Evolutionary conservation across 257 asterid species (phyloP).

Genomic region (Coffea canephora): DNA sequence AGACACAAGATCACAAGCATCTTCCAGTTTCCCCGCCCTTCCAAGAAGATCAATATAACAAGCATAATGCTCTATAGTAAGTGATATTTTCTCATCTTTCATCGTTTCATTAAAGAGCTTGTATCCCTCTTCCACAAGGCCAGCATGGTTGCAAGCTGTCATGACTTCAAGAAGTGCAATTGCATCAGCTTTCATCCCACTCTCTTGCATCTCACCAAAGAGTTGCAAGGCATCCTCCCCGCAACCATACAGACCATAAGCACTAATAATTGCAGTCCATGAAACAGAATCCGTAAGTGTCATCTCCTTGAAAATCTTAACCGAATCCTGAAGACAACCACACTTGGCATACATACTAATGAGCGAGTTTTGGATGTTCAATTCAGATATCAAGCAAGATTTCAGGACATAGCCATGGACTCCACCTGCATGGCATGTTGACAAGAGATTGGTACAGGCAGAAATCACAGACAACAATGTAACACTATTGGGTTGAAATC

Average conservation of each 20-base stretch:
- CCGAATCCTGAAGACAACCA: slow-evolving; percentile 50
- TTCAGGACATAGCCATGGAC: slow-evolving; percentile 52
- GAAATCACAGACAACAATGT: slow-evolving; percentile 59
- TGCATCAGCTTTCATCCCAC: slow-evolving; percentile 47
- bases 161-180: slow-evolving; percentile 51
- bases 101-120: slow-evolving; percentile 37
- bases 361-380: slow-evolving; percentile 58
- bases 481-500: slow-evolving; percentile 48
- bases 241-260: slow-evolving; percentile 53
- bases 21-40: slow-evolving; percentile 62
- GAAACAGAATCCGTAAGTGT: slow-evolving; percentile 49
- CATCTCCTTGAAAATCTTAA: slow-evolving; percentile 50
- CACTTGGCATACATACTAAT: slow-evolving; percentile 70
- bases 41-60: slow-evolving; percentile 70
- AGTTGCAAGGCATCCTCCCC: slow-evolving; percentile 52
- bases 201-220: slow-evolving; percentile 46
- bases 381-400: slow-evolving; percentile 36
- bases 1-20: slow-evolving; percentile 44
- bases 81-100: slow-evolving; percentile 23
- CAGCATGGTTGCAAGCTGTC: slow-evolving; percentile 59
- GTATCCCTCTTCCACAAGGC: slow-evolving; percentile 58
- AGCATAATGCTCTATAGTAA: slow-evolving; percentile 56
- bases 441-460: slow-evolving; percentile 46
- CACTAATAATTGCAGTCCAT: slow-evolving; percentile 60
- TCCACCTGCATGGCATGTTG: slow-evolving; percentile 36